Evolutionary conservation across 139 green algal species (phyloP).

Genomic region (Coelastrella sp.): DNA sequence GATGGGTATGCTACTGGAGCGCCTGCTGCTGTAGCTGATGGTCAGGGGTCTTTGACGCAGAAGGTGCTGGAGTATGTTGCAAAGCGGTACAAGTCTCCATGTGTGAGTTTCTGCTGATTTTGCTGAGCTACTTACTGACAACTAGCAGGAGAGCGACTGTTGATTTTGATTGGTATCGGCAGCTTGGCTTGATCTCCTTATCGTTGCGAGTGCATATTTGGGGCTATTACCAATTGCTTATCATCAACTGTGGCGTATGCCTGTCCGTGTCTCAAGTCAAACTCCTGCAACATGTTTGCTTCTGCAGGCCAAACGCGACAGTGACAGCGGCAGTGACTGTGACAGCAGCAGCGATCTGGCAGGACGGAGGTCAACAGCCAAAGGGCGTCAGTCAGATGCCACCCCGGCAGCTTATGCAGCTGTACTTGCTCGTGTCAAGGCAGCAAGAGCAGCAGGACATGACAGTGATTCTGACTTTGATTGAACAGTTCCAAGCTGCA

Average conservation of each 20-base stretch:
- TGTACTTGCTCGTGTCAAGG: slow-evolving; percentile 10
- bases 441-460: not conserved
- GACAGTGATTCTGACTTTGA: not conserved
- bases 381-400: not conserved
- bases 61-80: slow-evolving; percentile 31
- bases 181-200: too few relatives aligned
- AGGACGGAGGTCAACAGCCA: not conserved
- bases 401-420: slow-evolving; percentile 15
- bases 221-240: too few relatives aligned
- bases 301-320: not conserved
- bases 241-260: too few relatives aligned
- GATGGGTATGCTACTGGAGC: not conserved
- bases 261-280: too few relatives aligned
- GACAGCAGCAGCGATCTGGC: slow-evolving; percentile 4
- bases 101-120: not conserved
- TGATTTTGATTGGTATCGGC: too few relatives aligned
- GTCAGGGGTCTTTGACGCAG: not conserved
- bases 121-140: too few relatives aligned
- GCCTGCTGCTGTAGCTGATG: not conserved
- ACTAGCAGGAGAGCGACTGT: too few relatives aligned
- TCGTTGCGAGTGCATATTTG: too few relatives aligned
- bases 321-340: not conserved
- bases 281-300: too few relatives aligned
- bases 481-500: too few relatives aligned
- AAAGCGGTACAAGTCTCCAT: not conserved